Evolutionary conservation across 139 green algal species (phyloP).

Genomic region (Ulvella scutata): DNA sequence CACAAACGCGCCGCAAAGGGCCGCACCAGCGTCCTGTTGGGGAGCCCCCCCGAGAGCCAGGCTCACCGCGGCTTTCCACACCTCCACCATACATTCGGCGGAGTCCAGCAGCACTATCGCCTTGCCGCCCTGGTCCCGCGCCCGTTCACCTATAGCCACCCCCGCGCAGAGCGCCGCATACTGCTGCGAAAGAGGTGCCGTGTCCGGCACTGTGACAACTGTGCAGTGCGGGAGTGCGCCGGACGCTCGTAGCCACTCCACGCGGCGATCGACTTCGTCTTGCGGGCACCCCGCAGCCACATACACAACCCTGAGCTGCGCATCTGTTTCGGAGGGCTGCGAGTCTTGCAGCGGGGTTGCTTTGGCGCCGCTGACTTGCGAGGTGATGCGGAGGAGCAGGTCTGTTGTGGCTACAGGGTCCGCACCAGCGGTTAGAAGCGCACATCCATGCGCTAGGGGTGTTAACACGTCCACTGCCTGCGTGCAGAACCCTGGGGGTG

Average conservation of each 20-base stretch:
- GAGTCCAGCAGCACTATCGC: conserved; percentile 67
- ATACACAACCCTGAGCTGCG: no score
- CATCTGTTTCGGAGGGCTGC: no score
- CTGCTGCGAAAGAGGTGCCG: conserved; percentile 37
- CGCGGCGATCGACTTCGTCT: conserved; percentile 15
- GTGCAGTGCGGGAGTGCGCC: conserved; percentile 42
- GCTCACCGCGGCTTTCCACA: conserved; percentile 15
- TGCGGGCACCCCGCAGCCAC: conserved; percentile 8
- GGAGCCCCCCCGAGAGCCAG: neutral
- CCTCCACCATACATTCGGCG: conserved; percentile 30
- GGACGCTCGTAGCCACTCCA: conserved; percentile 15
- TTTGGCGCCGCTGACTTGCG: neutral
- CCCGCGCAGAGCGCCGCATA: conserved; percentile 48
- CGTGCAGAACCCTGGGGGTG: no score
- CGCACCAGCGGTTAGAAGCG: conserved; percentile 48
- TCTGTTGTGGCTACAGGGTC: conserved; percentile 36
- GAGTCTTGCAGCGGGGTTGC: no score
- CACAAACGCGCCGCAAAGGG: neutral
- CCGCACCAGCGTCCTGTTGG: neutral
- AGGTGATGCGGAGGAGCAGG: neutral
- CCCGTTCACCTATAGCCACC: conserved; percentile 27
- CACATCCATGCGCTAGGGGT: conserved; percentile 60
- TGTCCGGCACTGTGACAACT: conserved; percentile 32
- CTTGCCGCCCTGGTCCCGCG: conserved; percentile 52
- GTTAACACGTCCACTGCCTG: conserved; percentile 68